Evolutionary conservation across 2,329 filamentous ascomycete genomes (phyloP).

Genomic region (Kalaharituber pfeilii): DNA sequence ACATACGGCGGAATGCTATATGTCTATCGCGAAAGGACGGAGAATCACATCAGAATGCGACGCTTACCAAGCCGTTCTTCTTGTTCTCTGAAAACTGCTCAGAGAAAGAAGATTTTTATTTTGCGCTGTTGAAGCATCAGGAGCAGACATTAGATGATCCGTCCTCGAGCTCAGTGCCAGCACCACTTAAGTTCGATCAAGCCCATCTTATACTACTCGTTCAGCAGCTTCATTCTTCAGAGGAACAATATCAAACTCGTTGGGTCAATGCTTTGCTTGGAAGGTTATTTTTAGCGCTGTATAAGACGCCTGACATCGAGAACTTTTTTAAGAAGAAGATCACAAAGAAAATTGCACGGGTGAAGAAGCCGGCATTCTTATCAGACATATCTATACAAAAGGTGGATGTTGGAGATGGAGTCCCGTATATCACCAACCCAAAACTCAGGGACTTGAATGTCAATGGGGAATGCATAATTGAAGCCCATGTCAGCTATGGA

Average conservation of each 20-base stretch:
- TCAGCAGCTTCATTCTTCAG: constrained; percentile 75
- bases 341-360: constrained; percentile 86
- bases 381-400: constrained; percentile 65
- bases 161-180: constrained; percentile 37
- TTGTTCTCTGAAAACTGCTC: constrained; percentile 91
- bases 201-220: constrained; percentile 79
- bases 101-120: constrained; percentile 97
- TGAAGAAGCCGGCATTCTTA: constrained; percentile 80
- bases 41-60: constrained; percentile 34
- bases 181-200: constrained; percentile 59
- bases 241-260: constrained; percentile 74
- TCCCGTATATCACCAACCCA: constrained; percentile 77
- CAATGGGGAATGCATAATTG: constrained; percentile 74
- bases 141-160: constrained; percentile 42
- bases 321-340: constrained; percentile 67
- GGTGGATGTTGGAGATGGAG: constrained; percentile 71
- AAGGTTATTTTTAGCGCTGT: constrained; percentile 69
- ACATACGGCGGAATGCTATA: constrained; percentile 85
- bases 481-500: constrained; percentile 73
- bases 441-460: constrained; percentile 76
- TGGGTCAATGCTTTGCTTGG: constrained; percentile 91
- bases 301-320: constrained; percentile 69
- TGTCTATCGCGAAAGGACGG: constrained; percentile 51
- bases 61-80: constrained; percentile 65
- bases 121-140: constrained; percentile 72